Percentiles rank a stretch among this genome's conserved stretches.
Evolutionary conservation across 169 alveolate genomes (phyloP).

Genomic region (Sarcocystis neurona): DNA sequence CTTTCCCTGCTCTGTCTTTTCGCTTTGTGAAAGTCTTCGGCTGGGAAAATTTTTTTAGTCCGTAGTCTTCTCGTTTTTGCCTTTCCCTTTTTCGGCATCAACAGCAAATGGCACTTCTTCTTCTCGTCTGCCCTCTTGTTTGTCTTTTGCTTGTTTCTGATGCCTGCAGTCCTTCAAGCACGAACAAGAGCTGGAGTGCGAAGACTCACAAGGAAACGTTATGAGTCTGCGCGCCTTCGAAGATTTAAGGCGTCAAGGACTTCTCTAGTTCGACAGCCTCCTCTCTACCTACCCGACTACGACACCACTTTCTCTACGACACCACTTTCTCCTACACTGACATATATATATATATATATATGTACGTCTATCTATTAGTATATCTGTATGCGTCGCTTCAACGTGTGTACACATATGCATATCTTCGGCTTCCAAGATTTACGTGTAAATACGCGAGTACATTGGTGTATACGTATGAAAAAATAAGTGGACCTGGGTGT

Average conservation of each 20-base stretch:
- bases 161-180: conserved; percentile 46
- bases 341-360: too few species aligned
- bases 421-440: too few species aligned
- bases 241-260: conserved; percentile 63
- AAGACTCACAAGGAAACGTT: conserved; percentile 97
- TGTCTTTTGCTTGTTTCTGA: neutral
- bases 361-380: too few species aligned
- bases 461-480: too few species aligned
- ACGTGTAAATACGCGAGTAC: too few species aligned
- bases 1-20: neutral
- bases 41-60: neutral
- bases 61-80: neutral
- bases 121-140: neutral
- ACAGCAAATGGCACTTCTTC: too few species aligned
- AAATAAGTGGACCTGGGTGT: too few species aligned
- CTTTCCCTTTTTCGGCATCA: neutral
- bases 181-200: conserved; percentile 89
- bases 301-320: too few species aligned
- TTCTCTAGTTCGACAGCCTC: neutral
- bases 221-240: conserved; percentile 88
- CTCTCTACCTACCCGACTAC: neutral
- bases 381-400: too few species aligned
- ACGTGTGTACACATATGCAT: too few species aligned
- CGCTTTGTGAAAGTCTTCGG: neutral
- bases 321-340: too few species aligned